Percentiles rank a stretch among this genome's conserved stretches.
Evolutionary conservation across 2,329 filamentous ascomycete genomes (phyloP).

Genomic region (Septoria linicola): DNA sequence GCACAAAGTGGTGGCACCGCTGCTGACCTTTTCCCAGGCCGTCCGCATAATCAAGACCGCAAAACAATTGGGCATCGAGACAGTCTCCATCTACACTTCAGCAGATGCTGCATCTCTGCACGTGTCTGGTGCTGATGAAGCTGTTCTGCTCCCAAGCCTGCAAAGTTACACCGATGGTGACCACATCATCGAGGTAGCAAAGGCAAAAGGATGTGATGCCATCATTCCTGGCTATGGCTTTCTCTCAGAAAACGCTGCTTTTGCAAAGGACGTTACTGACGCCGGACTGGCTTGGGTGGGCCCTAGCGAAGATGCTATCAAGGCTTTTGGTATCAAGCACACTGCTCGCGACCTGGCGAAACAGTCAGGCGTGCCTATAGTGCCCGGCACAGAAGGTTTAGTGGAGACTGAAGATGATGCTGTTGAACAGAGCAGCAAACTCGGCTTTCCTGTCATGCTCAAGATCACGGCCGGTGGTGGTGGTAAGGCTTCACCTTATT

Average conservation of each 20-base stretch:
- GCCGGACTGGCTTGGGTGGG: constrained; percentile 62
- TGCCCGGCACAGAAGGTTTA: constrained; percentile 54
- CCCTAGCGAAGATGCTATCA: constrained; percentile 23
- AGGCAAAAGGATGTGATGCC: constrained; percentile 52
- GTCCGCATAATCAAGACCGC: constrained; percentile 54
- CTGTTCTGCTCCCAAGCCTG: constrained; percentile 50
- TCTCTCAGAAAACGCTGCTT: constrained; percentile 62
- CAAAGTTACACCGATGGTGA: constrained; percentile 52
- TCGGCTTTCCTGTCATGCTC: constrained; percentile 54
- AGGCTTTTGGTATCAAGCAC: constrained; percentile 59
- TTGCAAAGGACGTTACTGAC: constrained; percentile 54
- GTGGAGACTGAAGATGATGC: constrained; percentile 51
- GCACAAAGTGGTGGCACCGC: not conserved
- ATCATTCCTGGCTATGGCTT: constrained; percentile 69
- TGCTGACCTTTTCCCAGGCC: constrained; percentile 24
- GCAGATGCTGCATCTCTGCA: constrained; percentile 57
- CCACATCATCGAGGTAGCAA: constrained; percentile 54
- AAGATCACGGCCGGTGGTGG: constrained; percentile 65
- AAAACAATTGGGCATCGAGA: constrained; percentile 50
- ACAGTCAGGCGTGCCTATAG: constrained; percentile 54
- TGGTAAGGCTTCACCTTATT: constrained; percentile 43
- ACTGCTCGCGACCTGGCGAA: constrained; percentile 55
- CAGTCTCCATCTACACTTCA: constrained; percentile 59
- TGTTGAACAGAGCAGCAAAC: constrained; percentile 43
- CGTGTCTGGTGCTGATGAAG: constrained; percentile 54